Percentiles rank a stretch among this genome's conserved stretches.
Conservation (phyloP, 345 rosid species). For the Pistacia atlantica region DNA sequence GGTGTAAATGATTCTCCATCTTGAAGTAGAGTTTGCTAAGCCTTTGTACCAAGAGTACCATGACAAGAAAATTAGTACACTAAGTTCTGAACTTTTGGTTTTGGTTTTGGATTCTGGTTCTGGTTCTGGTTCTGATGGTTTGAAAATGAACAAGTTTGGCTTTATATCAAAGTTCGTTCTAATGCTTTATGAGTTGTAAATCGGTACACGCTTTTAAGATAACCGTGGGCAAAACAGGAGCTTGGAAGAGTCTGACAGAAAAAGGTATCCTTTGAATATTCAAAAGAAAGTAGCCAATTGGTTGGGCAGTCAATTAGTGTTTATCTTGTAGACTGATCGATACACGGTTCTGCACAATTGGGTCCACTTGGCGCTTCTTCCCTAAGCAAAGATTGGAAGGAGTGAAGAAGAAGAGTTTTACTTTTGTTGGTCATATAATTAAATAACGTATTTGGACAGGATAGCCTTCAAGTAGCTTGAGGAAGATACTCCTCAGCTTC, state of each 20-base stretch:
- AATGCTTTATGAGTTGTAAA: no score
- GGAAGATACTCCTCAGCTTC: no score
- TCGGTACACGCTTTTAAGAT: not conserved
- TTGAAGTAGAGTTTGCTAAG: conserved; percentile 42
- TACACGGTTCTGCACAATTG: conserved; percentile 20
- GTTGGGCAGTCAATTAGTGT: conserved; percentile 12
- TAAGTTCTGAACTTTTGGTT: not conserved
- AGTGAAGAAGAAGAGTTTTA: not conserved
- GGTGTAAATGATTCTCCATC: conserved; percentile 45
- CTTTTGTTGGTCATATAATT: no score
- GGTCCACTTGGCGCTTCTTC: conserved; percentile 11
- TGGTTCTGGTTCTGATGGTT: not conserved
- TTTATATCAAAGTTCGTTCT: conserved; percentile 4
- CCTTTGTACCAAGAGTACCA: conserved; percentile 42
- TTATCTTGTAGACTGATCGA: no score
- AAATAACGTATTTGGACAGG: no score
- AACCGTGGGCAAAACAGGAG: not conserved
- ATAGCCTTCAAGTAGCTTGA: no score
- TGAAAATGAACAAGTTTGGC: not conserved
- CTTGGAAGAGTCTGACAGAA: not conserved
- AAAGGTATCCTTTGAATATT: no score
- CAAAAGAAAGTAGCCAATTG: no score
- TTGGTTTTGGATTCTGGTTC: not conserved
- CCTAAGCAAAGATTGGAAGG: not conserved
- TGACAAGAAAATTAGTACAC: not conserved